These are phyloP conservation scores for Penicillium verrucosum DNA, from an alignment of 2,329 filamentous ascomycete species.

Conservation along the genomic window DNA sequence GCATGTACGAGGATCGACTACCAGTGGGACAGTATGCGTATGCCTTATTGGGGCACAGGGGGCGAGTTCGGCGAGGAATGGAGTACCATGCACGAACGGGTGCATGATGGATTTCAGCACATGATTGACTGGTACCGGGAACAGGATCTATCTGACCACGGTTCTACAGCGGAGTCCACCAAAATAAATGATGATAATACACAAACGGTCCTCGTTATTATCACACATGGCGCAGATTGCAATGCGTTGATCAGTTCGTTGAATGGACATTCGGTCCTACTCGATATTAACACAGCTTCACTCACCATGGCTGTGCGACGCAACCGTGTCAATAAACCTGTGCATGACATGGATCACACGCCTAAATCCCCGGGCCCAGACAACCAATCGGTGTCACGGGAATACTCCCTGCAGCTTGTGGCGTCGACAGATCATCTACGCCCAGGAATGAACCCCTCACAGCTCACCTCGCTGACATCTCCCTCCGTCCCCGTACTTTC, in stretches of 20 bases:
- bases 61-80: conserved; percentile 90
- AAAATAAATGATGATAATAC: conserved; percentile 55
- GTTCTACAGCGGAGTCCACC: conserved; percentile 11
- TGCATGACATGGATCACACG: conserved; percentile 5
- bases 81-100: conserved; percentile 90
- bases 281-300: conserved; percentile 86
- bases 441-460: conserved; percentile 41
- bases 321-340: conserved; percentile 21
- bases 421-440: conserved; percentile 62
- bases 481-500: conserved; percentile 19
- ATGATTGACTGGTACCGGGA: conserved; percentile 79
- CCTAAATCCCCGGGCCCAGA: conserved; percentile 7
- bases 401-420: conserved; percentile 58
- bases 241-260: conserved; percentile 92
- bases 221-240: conserved; percentile 93
- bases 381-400: conserved; percentile 43
- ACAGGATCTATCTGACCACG: conserved; percentile 29
- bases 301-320: conserved; percentile 80
- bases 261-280: conserved; percentile 83
- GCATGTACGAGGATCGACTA: conserved; percentile 84
- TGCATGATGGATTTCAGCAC: conserved; percentile 72
- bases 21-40: conserved; percentile 89
- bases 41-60: conserved; percentile 79
- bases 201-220: conserved; percentile 77
- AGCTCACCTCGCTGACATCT: conserved; percentile 23